phyloP scores from a whole-genome alignment of 176 grass and related monocot species.

The Carex kokanica region DNA sequence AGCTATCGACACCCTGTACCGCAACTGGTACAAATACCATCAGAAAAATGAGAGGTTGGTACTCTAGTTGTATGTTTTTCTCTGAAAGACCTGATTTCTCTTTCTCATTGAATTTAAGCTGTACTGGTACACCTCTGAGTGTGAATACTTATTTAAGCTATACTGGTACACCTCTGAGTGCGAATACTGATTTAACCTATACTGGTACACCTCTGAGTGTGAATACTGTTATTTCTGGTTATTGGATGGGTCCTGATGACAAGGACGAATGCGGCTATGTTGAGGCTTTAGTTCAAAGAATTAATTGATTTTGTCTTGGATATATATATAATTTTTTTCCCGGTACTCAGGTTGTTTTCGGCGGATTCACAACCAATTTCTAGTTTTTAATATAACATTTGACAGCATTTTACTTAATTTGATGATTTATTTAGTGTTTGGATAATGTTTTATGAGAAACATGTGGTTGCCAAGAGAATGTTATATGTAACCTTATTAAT shows the following conservation, averaged over 20 bases:
- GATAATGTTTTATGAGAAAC: background rate
- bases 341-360: background rate
- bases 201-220: background rate
- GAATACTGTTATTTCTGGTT: conserved; percentile 23
- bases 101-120: background rate
- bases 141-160: background rate
- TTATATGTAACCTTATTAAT: background rate
- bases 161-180: background rate
- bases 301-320: conserved; percentile 16
- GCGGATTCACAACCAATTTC: background rate
- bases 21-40: background rate
- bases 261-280: conserved; percentile 16
- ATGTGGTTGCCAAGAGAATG: background rate
- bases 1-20: background rate
- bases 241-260: conserved; percentile 20
- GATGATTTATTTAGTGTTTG: background rate
- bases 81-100: background rate
- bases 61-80: background rate
- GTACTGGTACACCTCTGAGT: background rate
- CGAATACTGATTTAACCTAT: background rate
- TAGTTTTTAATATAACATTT: background rate
- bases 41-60: background rate
- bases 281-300: conserved; percentile 25
- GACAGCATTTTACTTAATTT: background rate
- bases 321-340: background rate